These are phyloP conservation scores for Aspergillus udagawae DNA, from an alignment of 2,329 filamentous ascomycete species.

Conservation along the genomic window DNA sequence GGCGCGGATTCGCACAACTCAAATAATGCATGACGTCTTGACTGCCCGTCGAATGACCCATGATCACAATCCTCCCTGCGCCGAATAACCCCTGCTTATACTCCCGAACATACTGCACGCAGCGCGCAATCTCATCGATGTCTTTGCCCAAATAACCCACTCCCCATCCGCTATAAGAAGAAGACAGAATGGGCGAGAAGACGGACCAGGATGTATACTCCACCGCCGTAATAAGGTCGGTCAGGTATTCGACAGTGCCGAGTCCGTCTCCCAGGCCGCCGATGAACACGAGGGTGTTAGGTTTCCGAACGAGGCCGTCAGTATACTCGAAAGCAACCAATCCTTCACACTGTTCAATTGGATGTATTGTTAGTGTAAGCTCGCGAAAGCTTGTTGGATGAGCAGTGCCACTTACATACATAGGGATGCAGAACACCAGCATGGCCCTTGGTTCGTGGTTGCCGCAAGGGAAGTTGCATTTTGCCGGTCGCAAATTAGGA, in stretches of 20 bases:
- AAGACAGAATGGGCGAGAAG: slow-evolving; percentile 49
- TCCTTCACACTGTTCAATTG: slow-evolving; percentile 3
- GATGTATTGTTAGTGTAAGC: background rate
- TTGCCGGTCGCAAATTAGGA: background rate
- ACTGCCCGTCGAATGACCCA: slow-evolving; percentile 67
- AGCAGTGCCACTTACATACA: background rate
- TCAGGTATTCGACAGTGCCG: slow-evolving; percentile 53
- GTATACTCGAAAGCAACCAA: slow-evolving; percentile 42
- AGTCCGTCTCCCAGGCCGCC: slow-evolving; percentile 58
- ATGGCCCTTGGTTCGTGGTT: background rate
- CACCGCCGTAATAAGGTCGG: slow-evolving; percentile 47
- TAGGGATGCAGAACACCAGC: background rate
- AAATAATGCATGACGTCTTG: slow-evolving; percentile 67
- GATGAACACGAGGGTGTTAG: slow-evolving; percentile 54
- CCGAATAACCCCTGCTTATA: slow-evolving; percentile 23
- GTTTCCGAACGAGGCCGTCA: slow-evolving; percentile 22
- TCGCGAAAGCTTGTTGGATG: background rate
- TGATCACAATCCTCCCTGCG: slow-evolving; percentile 54
- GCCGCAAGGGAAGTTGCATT: background rate
- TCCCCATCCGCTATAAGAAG: slow-evolving; percentile 54
- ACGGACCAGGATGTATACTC: slow-evolving; percentile 50
- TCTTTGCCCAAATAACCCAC: slow-evolving; percentile 51
- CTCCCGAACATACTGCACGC: slow-evolving; percentile 48
- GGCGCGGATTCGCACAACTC: slow-evolving; percentile 34
- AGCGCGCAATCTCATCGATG: slow-evolving; percentile 49